Base-by-base conservation (phyloP, 805 yeast species). In the Metschnikowia lachancei region DNA sequence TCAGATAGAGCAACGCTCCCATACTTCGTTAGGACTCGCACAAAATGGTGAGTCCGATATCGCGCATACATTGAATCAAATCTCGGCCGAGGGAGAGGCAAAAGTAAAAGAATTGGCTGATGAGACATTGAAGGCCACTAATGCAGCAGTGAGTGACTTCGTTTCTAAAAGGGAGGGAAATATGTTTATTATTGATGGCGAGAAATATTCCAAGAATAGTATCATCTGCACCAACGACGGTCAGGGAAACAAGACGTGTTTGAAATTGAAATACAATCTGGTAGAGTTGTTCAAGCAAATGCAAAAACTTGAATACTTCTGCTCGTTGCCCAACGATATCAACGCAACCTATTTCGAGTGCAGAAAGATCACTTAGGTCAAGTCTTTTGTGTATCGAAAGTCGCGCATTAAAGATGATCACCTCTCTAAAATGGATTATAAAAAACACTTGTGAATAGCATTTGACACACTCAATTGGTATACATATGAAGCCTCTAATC, bases 281-380 rank as follows among this genome's bases (percentile, higher is more conserved):
- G 61, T 75, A 24, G 64, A 70, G 33, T 59, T 76, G 45, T 76
- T 76, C 64, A 74, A 67, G 47, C 69, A 67, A 19, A 76, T 76
- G 80, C 81, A 76, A 48, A 65, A 63, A 18, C 62, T 71, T 57
- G 77, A 74, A 35, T 76, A 73, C 57, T 76, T 75, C 53, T 76
- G 81, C 53, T 73, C 78, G 1, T 65, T 76, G 33, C 78, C 80
- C 4, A 70, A 73, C 36, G 75, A 75, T 32, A 63, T 76, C 20
- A 68, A 67, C 45, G 77, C 78, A 30, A 76, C 80, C 1, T 75
- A 76, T 51, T 76, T 76, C 53, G 81, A 76, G 53, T 76, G 81
- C 62, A 63, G 80, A 50, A 73, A 72, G 51, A 74, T 66, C 37
- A 49, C 46, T 2, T 55, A 44, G 39, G 12, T 13, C 10, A 32